Percentiles rank a stretch among this genome's conserved stretches.
Evolutionary conservation across 306 rosid species (phyloP).

Genomic region (Potentilla sterilis): DNA sequence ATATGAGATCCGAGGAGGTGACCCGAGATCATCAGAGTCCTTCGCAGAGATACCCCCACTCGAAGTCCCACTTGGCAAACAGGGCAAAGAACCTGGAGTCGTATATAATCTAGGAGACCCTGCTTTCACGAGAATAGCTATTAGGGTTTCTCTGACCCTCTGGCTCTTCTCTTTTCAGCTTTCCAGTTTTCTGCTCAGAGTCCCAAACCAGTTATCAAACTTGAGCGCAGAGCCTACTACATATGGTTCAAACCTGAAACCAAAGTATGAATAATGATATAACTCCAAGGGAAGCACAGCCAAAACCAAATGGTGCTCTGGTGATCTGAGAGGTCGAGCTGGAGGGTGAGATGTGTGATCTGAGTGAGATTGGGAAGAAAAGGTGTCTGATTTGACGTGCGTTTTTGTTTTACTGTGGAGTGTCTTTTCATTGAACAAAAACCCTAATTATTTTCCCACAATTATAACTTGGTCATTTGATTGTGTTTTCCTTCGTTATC

Average conservation of each 20-base stretch:
- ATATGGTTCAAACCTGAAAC: neutral
- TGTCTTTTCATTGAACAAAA: neutral
- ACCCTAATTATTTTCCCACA: neutral
- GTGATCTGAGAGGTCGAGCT: slow-evolving; percentile 3
- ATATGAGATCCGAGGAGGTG: neutral
- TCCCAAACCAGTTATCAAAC: neutral
- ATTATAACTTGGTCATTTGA: neutral
- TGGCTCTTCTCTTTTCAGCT: neutral
- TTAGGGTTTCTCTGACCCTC: too few relatives aligned
- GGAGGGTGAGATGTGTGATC: slow-evolving; percentile 1
- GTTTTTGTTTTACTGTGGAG: neutral
- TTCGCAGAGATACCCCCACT: neutral
- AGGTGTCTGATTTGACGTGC: slow-evolving; percentile 31
- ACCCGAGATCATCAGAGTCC: neutral
- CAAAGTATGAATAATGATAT: neutral
- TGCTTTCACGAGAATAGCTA: neutral
- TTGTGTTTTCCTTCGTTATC: neutral
- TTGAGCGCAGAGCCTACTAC: neutral
- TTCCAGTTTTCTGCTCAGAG: neutral
- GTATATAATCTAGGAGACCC: neutral
- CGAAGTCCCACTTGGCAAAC: neutral
- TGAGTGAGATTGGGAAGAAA: slow-evolving; percentile 1
- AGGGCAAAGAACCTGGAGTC: neutral
- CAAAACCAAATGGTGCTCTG: neutral
- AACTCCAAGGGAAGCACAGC: neutral